Evolutionary conservation across 192 early-diverging fungal species (phyloP), one percentile per base, ranked within the genome.

Genomic region (Podila verticillata): DNA sequence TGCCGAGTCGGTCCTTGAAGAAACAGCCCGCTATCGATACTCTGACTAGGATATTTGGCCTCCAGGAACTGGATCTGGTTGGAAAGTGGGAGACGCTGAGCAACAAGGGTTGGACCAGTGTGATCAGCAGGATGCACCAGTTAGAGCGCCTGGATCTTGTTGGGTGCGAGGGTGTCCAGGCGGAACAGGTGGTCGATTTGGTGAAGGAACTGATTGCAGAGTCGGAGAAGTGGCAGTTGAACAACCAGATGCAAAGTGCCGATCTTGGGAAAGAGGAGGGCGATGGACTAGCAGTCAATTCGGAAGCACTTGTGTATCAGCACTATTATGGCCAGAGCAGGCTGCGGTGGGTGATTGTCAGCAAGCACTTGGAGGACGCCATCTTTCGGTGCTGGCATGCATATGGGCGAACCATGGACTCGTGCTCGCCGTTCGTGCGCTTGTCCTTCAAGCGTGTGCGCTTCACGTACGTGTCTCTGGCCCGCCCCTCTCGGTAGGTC

Each of bases 321-420:
- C 6, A 19, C 48, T 64, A 72, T 47, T 4, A 48, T 56, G 39
- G 39, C 13, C 26, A 65, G 4, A 70, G 77, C 29, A 59, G 60
- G 19, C 66, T 80, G 49, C 70, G 65, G 0, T 80, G 69, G 69
- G 66, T 80, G 51, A 80, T 80, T 54, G 65, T 72, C 7, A 80
- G 36, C 61, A 80, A 72, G 57, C 47, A 65, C 22, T 47, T 80
- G 39, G 56, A 68, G 60, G 77, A 80, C 35, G 36, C 30, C 15
- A 47, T 80, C 12, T 5, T 32, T 20, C 70, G 61, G 22, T 54
- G 24, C 54, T 68, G 77, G 69, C 24, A 67, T 65, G 63, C 49
- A 0, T 61, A 48, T 13, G 49, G 32, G 72, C 61, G 24, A 5
- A 39, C 28, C 13, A 47, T 35, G 24, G 22, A 8, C 13, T 26